Conservation (phyloP, 2,329 filamentous ascomycete genomes). For the Atkinsonella hypoxylon region DNA sequence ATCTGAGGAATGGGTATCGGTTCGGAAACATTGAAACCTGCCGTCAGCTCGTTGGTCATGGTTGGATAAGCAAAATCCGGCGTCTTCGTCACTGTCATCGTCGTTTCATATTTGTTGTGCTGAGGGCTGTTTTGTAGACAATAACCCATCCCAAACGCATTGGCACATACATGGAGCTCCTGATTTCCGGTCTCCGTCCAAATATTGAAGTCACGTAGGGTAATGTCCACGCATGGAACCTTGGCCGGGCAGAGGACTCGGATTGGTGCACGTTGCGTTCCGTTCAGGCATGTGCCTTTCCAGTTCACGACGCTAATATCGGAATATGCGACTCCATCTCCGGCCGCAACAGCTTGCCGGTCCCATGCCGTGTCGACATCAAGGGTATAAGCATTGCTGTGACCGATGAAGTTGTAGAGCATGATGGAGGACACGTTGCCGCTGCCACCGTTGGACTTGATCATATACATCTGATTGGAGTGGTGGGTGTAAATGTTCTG, state of each 20-base stretch:
- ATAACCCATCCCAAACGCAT: neutral
- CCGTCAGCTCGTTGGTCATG: neutral
- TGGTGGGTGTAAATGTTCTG: neutral
- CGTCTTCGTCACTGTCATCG: neutral
- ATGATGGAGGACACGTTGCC: neutral
- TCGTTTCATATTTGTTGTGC: neutral
- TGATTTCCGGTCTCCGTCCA: neutral
- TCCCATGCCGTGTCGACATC: neutral
- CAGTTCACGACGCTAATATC: neutral
- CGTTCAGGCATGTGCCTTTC: neutral
- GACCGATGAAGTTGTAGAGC: slow-evolving; percentile 1
- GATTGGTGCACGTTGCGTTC: neutral
- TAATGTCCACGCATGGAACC: neutral
- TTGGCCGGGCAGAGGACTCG: neutral
- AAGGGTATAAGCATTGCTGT: neutral
- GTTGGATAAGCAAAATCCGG: neutral
- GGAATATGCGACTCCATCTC: neutral
- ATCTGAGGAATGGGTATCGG: neutral
- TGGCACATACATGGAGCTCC: neutral
- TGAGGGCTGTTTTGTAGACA: neutral
- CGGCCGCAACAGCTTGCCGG: neutral
- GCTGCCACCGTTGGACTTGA: slow-evolving; percentile 1
- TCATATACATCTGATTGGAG: neutral
- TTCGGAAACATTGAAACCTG: neutral
- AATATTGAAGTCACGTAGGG: neutral